Conservation (phyloP, 768 basidiomycete species). For the Hericium rajendrae region DNA sequence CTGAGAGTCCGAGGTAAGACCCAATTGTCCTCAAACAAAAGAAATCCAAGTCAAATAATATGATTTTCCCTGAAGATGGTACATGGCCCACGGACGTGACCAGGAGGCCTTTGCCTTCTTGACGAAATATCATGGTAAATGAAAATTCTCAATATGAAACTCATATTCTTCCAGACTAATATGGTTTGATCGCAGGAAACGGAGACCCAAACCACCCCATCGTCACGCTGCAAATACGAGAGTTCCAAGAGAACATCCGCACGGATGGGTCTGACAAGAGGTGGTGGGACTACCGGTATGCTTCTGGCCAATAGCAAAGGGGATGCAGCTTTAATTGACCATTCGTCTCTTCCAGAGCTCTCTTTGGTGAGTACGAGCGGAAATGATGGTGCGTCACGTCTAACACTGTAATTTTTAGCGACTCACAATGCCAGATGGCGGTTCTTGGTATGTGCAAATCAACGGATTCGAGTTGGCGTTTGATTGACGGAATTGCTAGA, state of each 20-base stretch:
- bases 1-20: not conserved
- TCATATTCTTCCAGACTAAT: too few relatives aligned
- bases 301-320: not conserved
- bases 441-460: not conserved
- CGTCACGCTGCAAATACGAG: not conserved
- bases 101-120: not conserved
- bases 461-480: not conserved
- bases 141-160: too few relatives aligned
- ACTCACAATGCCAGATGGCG: not conserved
- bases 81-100: slow-evolving; percentile 1
- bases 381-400: too few relatives aligned
- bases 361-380: not conserved
- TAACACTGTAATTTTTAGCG: not conserved
- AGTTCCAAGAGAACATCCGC: slow-evolving; percentile 1
- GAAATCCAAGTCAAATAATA: too few relatives aligned
- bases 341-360: not conserved
- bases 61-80: not conserved
- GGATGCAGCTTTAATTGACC: not conserved
- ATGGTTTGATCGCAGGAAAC: not conserved
- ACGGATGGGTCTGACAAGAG: slow-evolving; percentile 2
- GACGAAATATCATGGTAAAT: not conserved
- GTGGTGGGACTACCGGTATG: slow-evolving; percentile 1
- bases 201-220: not conserved
- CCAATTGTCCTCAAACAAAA: too few relatives aligned
- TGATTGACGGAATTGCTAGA: not conserved